Conservation (phyloP, 192 early-diverging fungal genomes). For the Backusella mclennaniae region DNA sequence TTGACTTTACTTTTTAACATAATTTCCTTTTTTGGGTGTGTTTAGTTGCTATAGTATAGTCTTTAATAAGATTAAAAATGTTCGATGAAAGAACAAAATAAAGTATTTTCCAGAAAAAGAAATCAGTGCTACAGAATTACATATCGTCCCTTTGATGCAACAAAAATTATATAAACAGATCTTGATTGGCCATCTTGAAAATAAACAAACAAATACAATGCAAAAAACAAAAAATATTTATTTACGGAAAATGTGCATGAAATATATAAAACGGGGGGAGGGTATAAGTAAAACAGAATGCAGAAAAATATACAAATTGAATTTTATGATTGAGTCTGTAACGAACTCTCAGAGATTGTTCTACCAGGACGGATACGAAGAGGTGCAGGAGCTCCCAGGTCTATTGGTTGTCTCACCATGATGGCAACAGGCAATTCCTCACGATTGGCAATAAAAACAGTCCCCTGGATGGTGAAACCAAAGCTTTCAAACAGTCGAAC, state of each 20-base stretch:
- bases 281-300: background rate
- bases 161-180: background rate
- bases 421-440: conserved; percentile 24
- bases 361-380: conserved; percentile 29
- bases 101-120: too few relatives aligned
- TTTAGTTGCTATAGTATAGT: too few relatives aligned
- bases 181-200: background rate
- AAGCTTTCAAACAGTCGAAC: conserved; percentile 30
- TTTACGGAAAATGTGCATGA: background rate
- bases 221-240: background rate
- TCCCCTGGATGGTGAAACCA: conserved; percentile 22
- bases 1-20: too few relatives aligned
- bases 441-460: background rate
- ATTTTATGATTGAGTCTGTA: conserved; percentile 3
- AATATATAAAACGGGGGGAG: background rate
- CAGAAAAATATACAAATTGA: background rate
- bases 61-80: too few relatives aligned
- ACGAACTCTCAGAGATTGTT: conserved; percentile 15
- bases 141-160: too few relatives aligned
- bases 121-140: background rate
- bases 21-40: too few relatives aligned
- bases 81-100: too few relatives aligned
- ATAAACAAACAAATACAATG: background rate
- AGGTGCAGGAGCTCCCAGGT: background rate
- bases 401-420: conserved; percentile 18